Percentiles rank a stretch among this genome's conserved stretches.
phyloP scores from a whole-genome alignment of 352 stramenopile species.

The Phytophthora pistaciae region DNA sequence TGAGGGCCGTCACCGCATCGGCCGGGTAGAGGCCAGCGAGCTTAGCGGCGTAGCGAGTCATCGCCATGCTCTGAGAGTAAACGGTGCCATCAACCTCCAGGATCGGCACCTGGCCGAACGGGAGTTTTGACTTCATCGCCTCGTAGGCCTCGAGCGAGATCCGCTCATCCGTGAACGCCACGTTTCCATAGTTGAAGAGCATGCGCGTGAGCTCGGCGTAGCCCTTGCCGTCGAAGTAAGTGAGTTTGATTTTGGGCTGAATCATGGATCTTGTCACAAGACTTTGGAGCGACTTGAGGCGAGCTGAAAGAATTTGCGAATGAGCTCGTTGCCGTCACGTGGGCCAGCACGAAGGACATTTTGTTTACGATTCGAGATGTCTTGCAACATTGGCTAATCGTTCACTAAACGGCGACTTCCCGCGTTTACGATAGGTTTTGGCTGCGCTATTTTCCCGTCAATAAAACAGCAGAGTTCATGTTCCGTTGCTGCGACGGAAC shows the following conservation, averaged over 20 bases:
- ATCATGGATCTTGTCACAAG: conserved; percentile 22
- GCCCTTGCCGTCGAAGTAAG: conserved; percentile 64
- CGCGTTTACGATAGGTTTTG: too few relatives aligned
- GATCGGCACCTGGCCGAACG: conserved; percentile 49
- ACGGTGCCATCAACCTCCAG: conserved; percentile 48
- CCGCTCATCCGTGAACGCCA: conserved; percentile 49
- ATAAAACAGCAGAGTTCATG: too few relatives aligned
- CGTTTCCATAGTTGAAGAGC: conserved; percentile 43
- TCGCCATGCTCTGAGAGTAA: conserved; percentile 51
- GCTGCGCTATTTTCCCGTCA: too few relatives aligned
- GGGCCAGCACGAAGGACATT: too few relatives aligned
- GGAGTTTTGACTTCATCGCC: conserved; percentile 44
- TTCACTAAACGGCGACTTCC: too few relatives aligned
- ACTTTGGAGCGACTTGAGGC: conserved; percentile 1
- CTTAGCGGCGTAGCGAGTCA: conserved; percentile 54
- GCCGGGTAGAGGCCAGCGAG: conserved; percentile 41
- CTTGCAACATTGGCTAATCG: too few relatives aligned
- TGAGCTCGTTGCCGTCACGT: conserved; percentile 5
- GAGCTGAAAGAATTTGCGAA: conserved; percentile 21
- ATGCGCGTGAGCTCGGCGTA: conserved; percentile 63
- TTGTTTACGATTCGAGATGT: too few relatives aligned
- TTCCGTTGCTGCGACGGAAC: too few relatives aligned
- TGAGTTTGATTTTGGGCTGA: conserved; percentile 54
- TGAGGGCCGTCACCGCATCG: conserved; percentile 34
- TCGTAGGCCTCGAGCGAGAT: conserved; percentile 35